Percentiles rank a stretch among this genome's conserved stretches.
Conservation (phyloP, 306 rosid genomes). For the Cicer bijugum region DNA sequence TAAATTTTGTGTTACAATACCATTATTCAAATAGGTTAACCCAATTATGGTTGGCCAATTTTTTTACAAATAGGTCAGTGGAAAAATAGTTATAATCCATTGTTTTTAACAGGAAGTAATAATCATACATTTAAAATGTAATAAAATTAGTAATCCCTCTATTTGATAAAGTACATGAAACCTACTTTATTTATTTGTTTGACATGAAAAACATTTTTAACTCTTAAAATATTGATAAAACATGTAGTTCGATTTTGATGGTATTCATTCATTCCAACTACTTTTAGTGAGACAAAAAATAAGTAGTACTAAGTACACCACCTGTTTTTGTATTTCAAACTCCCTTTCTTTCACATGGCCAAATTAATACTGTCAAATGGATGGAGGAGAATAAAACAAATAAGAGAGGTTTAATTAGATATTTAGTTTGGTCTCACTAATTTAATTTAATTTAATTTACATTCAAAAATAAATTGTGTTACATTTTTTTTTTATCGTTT, state of each 20-base stretch:
- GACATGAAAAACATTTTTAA: too few relatives aligned
- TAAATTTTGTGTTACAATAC: too few relatives aligned
- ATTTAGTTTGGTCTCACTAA: not conserved
- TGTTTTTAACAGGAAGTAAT: too few relatives aligned
- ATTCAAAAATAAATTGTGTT: not conserved
- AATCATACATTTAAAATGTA: too few relatives aligned
- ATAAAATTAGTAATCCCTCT: too few relatives aligned
- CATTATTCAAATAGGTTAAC: too few relatives aligned
- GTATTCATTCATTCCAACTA: constrained; percentile 16
- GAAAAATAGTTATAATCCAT: too few relatives aligned
- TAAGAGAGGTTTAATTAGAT: not conserved
- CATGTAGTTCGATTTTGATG: not conserved
- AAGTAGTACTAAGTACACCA: not conserved
- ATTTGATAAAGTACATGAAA: too few relatives aligned
- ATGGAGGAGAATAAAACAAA: not conserved
- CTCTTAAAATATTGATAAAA: too few relatives aligned
- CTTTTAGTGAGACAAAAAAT: constrained; percentile 2
- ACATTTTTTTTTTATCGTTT: not conserved
- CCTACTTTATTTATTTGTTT: too few relatives aligned
- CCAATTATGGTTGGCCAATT: too few relatives aligned
- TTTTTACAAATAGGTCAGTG: too few relatives aligned
- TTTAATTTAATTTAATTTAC: not conserved
- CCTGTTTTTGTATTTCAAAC: not conserved
- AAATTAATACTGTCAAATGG: constrained; percentile 7
- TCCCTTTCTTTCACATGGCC: not conserved